Evolutionary conservation across 2,329 filamentous ascomycete genomes (phyloP).

Genomic region (Teratosphaeria epicoccoides): DNA sequence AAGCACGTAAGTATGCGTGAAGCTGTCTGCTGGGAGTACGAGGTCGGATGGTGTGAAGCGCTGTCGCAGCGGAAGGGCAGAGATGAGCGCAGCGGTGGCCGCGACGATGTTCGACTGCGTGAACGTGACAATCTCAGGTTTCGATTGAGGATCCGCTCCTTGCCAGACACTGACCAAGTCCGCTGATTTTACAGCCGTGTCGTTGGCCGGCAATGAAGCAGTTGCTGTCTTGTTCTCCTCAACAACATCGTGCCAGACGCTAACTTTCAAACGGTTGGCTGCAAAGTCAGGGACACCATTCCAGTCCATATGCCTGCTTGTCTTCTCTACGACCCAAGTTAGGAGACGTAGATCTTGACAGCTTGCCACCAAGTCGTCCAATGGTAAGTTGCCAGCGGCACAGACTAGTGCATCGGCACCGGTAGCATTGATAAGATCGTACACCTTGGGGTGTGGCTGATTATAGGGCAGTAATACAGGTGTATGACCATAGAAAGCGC

Average conservation of each 20-base stretch:
- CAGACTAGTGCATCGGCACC: conserved; percentile 74
- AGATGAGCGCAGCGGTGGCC: conserved; percentile 68
- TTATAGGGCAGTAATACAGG: conserved; percentile 80
- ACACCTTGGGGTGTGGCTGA: conserved; percentile 56
- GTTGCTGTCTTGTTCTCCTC: conserved; percentile 53
- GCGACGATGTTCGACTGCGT: conserved; percentile 77
- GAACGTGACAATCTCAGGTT: conserved; percentile 68
- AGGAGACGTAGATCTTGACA: conserved; percentile 65
- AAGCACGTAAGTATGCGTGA: conserved; percentile 70
- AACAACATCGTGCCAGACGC: conserved; percentile 88
- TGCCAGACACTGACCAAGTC: conserved; percentile 57
- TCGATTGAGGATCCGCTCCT: conserved; percentile 34
- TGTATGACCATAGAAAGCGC: conserved; percentile 78
- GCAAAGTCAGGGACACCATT: conserved; percentile 72
- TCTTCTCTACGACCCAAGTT: conserved; percentile 86
- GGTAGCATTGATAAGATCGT: conserved; percentile 60
- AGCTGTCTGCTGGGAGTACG: conserved; percentile 72
- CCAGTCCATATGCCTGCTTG: conserved; percentile 91
- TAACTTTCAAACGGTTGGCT: conserved; percentile 63
- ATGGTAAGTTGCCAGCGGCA: conserved; percentile 74
- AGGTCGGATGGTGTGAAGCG: conserved; percentile 65
- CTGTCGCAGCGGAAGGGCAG: conserved; percentile 63
- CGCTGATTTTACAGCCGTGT: conserved; percentile 41
- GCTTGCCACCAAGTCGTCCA: conserved; percentile 58
- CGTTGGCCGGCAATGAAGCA: conserved; percentile 53